A percentile compares a stretch with the other conserved stretches of the same genome.
These are phyloP conservation scores for Nicotiana sylvestris DNA, from an alignment of 257 asterid species.

Conservation along the genomic window DNA sequence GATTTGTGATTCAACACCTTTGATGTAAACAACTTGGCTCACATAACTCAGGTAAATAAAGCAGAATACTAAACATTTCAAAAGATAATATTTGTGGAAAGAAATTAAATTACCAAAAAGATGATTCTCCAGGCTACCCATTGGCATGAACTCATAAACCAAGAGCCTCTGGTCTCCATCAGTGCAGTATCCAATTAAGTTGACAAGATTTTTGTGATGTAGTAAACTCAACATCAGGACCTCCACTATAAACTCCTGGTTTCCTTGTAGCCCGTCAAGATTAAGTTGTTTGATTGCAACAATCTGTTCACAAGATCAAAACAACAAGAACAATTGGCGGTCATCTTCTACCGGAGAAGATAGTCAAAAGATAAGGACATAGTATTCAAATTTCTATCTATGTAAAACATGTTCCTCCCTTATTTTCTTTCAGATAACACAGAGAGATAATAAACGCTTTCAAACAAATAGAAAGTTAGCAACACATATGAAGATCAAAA, in stretches of 20 bases:
- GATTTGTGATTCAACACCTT: neutral
- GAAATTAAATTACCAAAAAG: conserved; percentile 53
- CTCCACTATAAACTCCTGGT: conserved; percentile 84
- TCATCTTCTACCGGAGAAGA: neutral
- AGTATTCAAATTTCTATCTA: neutral
- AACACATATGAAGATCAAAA: neutral
- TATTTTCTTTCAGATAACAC: neutral
- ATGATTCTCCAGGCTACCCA: conserved; percentile 90
- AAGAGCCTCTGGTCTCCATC: conserved; percentile 90
- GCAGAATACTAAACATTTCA: neutral
- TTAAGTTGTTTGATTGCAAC: conserved; percentile 91
- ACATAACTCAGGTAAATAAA: neutral
- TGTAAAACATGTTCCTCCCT: neutral
- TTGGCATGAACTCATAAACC: conserved; percentile 84
- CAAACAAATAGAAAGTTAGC: neutral
- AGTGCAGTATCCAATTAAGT: conserved; percentile 76
- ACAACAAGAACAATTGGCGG: neutral
- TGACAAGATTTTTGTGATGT: conserved; percentile 86
- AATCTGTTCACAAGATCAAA: conserved; percentile 28
- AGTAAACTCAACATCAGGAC: conserved; percentile 83
- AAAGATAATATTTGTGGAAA: neutral
- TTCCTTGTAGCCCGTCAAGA: conserved; percentile 85
- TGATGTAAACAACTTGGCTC: neutral
- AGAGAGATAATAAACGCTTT: neutral
- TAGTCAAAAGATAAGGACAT: neutral